Conservation (phyloP, 768 basidiomycete genomes). For the Exidia glandulosa region DNA sequence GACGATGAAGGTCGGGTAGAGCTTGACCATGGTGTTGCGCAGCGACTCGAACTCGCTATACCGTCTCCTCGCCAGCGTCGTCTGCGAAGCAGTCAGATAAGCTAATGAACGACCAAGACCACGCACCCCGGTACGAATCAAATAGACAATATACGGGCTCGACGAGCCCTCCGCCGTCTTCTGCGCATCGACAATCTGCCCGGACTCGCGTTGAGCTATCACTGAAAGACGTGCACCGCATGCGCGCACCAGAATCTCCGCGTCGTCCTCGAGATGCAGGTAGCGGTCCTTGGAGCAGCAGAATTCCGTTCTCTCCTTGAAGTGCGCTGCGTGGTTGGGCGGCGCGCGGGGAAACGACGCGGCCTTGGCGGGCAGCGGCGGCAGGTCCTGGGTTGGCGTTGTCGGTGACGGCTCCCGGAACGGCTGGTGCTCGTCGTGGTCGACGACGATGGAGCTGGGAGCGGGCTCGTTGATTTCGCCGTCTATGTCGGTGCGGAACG, state of each 20-base stretch:
- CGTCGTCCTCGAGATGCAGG: constrained; percentile 72
- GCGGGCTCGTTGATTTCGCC: constrained; percentile 28
- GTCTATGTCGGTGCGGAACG: constrained; percentile 26
- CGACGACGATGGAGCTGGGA: constrained; percentile 43
- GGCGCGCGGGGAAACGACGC: constrained; percentile 14
- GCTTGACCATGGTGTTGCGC: constrained; percentile 64
- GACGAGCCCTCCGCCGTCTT: constrained; percentile 87
- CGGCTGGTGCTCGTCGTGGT: constrained; percentile 44
- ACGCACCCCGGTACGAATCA: constrained; percentile 78
- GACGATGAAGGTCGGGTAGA: constrained; percentile 94
- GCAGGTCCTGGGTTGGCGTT: constrained; percentile 11
- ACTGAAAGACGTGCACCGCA: constrained; percentile 5
- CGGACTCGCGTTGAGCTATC: neutral
- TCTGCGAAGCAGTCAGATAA: constrained; percentile 32
- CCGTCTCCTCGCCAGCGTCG: constrained; percentile 70
- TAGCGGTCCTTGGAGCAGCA: constrained; percentile 68
- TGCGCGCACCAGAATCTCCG: constrained; percentile 63
- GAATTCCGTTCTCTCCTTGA: constrained; percentile 41
- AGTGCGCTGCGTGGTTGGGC: constrained; percentile 24
- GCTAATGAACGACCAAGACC: constrained; percentile 7
- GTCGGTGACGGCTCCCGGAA: constrained; percentile 33
- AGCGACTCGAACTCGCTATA: constrained; percentile 98
- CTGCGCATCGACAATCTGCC: constrained; percentile 85
- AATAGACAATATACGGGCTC: constrained; percentile 89
- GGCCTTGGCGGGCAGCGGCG: constrained; percentile 5